Evolutionary conservation across 2,329 filamentous ascomycete genomes (phyloP).

Genomic region (Pseudocercospora pini-densiflorae): DNA sequence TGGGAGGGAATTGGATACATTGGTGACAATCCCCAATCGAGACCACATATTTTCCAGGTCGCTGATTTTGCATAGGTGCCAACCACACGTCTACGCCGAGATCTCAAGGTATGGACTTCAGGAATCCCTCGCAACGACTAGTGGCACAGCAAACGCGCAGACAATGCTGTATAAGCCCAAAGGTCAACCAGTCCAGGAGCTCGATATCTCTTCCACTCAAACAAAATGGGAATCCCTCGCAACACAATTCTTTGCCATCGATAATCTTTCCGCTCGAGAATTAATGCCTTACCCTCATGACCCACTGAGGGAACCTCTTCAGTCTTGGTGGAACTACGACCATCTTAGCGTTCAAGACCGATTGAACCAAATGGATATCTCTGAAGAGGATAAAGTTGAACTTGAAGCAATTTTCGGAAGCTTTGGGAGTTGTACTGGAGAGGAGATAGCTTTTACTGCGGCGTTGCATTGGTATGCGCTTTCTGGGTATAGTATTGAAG

Average conservation of each 20-base stretch:
- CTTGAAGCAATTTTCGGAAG: conserved; percentile 31
- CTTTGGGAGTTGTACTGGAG: conserved; percentile 22
- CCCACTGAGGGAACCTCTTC: conserved; percentile 33
- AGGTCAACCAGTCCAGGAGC: neutral
- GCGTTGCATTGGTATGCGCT: conserved; percentile 40
- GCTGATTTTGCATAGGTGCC: conserved; percentile 23
- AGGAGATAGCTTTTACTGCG: conserved; percentile 36
- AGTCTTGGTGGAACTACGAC: conserved; percentile 38
- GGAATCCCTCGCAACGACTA: conserved; percentile 16
- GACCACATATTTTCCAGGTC: too few species aligned
- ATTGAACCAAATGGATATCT: conserved; percentile 35
- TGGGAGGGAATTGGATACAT: conserved; percentile 57
- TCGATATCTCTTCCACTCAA: neutral
- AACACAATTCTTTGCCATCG: conserved; percentile 41
- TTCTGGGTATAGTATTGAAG: conserved; percentile 32
- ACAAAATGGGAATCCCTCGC: conserved; percentile 13
- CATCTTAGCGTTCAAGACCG: conserved; percentile 38
- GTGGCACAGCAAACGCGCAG: neutral
- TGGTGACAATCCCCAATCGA: neutral
- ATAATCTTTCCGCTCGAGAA: conserved; percentile 36
- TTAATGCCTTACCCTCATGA: conserved; percentile 47
- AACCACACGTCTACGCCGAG: conserved; percentile 38
- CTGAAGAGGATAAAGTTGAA: conserved; percentile 29
- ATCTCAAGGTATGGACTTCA: conserved; percentile 37
- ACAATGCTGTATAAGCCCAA: neutral